Percentiles rank a stretch among this genome's conserved stretches.
phyloP scores from a whole-genome alignment of 2,329 filamentous ascomycete genomes.

The Diaporthe nobilis region DNA sequence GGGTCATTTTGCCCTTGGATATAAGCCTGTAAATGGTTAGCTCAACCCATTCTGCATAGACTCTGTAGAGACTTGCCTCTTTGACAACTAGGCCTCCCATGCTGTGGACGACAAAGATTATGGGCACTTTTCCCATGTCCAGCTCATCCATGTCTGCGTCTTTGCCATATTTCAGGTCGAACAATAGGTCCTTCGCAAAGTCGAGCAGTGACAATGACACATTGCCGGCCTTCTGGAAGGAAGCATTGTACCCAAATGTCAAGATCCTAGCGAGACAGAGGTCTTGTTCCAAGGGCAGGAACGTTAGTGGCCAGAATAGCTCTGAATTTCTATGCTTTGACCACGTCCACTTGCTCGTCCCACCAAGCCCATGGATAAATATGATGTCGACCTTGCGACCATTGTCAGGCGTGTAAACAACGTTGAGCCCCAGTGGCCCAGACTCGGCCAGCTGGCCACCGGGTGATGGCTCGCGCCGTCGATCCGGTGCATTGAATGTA shows the following conservation, averaged over 20 bases:
- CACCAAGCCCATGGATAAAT: slow-evolving; percentile 28
- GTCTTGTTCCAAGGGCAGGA: slow-evolving; percentile 9
- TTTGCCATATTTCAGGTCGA: slow-evolving; percentile 26
- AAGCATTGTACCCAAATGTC: slow-evolving; percentile 24
- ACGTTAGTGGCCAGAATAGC: slow-evolving; percentile 21
- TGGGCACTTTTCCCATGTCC: slow-evolving; percentile 22
- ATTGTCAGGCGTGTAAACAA: slow-evolving; percentile 18
- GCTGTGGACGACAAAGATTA: slow-evolving; percentile 35
- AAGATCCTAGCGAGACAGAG: slow-evolving; percentile 6
- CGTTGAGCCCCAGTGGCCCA: slow-evolving; percentile 11
- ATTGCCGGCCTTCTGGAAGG: slow-evolving; percentile 11
- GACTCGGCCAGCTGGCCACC: background rate
- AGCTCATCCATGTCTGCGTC: slow-evolving; percentile 18
- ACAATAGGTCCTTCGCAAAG: slow-evolving; percentile 28
- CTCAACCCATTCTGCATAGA: background rate
- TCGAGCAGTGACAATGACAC: background rate
- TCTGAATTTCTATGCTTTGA: slow-evolving; percentile 9
- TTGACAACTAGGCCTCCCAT: slow-evolving; percentile 32
- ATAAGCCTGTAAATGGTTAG: slow-evolving; percentile 35
- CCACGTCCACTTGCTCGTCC: slow-evolving; percentile 21
- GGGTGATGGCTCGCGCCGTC: slow-evolving; percentile 13
- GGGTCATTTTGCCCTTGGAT: slow-evolving; percentile 47
- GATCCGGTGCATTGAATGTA: background rate
- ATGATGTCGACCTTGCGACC: slow-evolving; percentile 28
- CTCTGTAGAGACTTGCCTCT: background rate